Conservation (phyloP, 177 flowering plant genomes). For the Telopea speciosissima region DNA sequence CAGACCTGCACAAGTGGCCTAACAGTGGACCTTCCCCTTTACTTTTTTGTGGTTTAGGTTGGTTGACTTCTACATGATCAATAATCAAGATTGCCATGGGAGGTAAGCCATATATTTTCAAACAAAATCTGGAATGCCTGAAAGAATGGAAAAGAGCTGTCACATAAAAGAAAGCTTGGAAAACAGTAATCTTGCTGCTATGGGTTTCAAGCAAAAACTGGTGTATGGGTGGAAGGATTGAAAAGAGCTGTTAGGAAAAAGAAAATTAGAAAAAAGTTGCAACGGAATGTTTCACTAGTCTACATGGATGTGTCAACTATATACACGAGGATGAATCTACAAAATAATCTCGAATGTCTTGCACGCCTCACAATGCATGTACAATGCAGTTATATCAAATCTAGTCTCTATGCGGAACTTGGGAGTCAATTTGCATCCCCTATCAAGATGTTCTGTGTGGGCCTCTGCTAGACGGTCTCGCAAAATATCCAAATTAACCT, state of each 20-base stretch:
- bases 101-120: too few species aligned
- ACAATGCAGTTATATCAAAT: constrained; percentile 70
- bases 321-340: constrained; percentile 18
- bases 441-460: constrained; percentile 69
- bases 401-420: constrained; percentile 57
- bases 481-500: constrained; percentile 65
- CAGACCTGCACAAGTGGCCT: too few species aligned
- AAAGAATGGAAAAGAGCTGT: too few species aligned
- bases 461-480: constrained; percentile 58
- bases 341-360: constrained; percentile 65
- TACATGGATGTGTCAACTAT: background rate
- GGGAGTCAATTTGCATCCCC: constrained; percentile 72
- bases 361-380: constrained; percentile 58
- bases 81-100: too few species aligned
- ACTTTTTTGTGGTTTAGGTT: too few species aligned
- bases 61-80: too few species aligned
- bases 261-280: background rate
- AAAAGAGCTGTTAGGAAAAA: too few species aligned
- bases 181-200: background rate
- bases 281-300: background rate
- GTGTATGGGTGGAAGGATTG: too few species aligned
- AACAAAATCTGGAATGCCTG: background rate
- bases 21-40: too few species aligned
- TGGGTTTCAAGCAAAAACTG: too few species aligned
- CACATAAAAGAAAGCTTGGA: background rate